Evolutionary conservation across 169 alveolate species (phyloP).

Genomic region (Nephromyces sp.): DNA sequence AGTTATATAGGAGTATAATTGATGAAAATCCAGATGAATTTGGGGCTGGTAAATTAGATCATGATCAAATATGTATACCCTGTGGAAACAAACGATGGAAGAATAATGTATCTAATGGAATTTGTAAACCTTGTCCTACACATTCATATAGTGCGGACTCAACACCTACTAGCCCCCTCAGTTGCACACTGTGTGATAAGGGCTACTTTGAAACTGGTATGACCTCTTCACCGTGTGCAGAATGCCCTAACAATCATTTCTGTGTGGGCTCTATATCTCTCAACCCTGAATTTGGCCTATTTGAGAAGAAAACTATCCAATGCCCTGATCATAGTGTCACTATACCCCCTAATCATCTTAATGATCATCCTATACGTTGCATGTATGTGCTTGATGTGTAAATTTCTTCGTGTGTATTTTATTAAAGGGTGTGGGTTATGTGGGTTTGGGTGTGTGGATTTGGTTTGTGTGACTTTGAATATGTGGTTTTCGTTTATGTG

Average conservation of each 20-base stretch:
- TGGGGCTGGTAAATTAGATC: neutral
- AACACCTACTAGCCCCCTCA: constrained; percentile 16
- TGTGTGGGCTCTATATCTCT: constrained; percentile 61
- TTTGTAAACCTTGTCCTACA: constrained; percentile 14
- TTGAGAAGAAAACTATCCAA: constrained; percentile 44
- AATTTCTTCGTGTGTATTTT: neutral
- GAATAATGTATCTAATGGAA: neutral
- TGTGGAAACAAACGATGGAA: constrained; percentile 17
- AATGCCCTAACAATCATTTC: constrained; percentile 53
- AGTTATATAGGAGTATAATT: neutral
- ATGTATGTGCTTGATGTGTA: constrained; percentile 26
- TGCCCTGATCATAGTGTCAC: constrained; percentile 56
- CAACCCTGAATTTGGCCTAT: constrained; percentile 24
- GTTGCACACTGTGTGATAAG: constrained; percentile 50
- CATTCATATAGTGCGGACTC: constrained; percentile 21
- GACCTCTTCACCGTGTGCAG: constrained; percentile 41
- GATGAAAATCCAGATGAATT: constrained; percentile 3
- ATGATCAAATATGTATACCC: constrained; percentile 15
- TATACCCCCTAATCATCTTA: constrained; percentile 44
- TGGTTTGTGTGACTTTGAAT: neutral
- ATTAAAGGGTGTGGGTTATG: neutral
- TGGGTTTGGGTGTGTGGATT: neutral
- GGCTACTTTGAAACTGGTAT: constrained; percentile 54
- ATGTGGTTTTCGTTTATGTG: no score
- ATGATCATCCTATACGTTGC: constrained; percentile 43